Base-by-base conservation (phyloP, 768 basidiomycete genomes). In the Kwoniella dendrophila region DNA sequence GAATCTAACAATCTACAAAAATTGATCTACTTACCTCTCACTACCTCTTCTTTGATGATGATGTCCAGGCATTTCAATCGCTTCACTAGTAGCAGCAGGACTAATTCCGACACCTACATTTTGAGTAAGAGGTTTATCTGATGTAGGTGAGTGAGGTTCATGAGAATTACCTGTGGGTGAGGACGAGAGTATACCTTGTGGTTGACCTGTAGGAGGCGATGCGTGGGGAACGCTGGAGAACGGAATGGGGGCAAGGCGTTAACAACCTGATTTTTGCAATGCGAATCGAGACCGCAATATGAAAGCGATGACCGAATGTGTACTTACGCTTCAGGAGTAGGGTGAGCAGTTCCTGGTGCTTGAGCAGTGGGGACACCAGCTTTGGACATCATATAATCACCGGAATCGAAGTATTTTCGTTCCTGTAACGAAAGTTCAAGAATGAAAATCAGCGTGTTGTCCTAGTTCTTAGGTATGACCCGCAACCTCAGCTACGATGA, bases 391-490 rank as follows among this genome's bases (percentile, higher is more conserved):
- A 94, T 94, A 75, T 98, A 98, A 79, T 99, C 96, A 60, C 96
- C 96, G 58, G 95, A 98, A 81, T 98, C 96, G 79, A 99, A 99
- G 82, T 92, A 99, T 81, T 98, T 98, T 74, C 96, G 90, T 76
- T 99, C 95, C 94, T 97, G 24, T 59, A 73, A 27, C 34, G 30
- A n/a, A 12, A 30, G 22, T 20, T 10, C 12, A 18, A 24, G 36
- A 16, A 14, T 10, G 22, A n/a, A 11, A 6, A 30, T 44, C n/a
- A 11, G 47, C 24, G 20, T 12, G 14, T 4, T 26, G 26, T 8
- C 47, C 24, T 11, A 18, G 40, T 27, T 16, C 26, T 11, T 29
- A 22, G 2, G 38, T 3, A 43, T 22, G 4, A 20, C 24, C 22
- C 14, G n/a, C n/a, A n/a, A n/a, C n/a, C n/a, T n/a, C n/a, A n/a